Evolutionary conservation across 768 basidiomycete species (phyloP), one percentile per base, ranked within the genome.

Genomic region (Calvatia gigantea): DNA sequence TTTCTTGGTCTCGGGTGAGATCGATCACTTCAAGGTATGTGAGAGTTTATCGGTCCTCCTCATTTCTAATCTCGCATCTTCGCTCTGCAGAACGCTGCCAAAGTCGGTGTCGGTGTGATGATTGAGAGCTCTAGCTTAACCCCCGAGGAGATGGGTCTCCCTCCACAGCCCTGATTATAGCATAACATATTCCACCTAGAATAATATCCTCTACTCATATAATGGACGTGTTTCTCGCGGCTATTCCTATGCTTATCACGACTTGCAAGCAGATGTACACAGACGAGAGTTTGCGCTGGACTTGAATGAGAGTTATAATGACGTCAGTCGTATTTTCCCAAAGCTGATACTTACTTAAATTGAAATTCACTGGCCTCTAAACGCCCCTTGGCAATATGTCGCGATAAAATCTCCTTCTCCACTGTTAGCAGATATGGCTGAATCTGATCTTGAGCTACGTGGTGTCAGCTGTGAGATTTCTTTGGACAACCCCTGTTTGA

Each of bases 101-200:
- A 94, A 73, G 87, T 97, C 57, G 96, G 96, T 58, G 87, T 98
- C 7, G 95, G 95, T 75, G 92, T 98, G 71, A 96, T 94, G 92
- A 92, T 98, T 58, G 95, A 98, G 80, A 89, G 86, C 67, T 83
- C 85, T 33, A 81, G 75, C 59, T 70, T 92, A 73, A 86, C 87
- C 17, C 89, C 87, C 6, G 90, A 92, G 75, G 90, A 92, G 76
- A 89, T 91, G 89, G 80, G 82, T 57, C 75, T 83, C 73, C 71
- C 76, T 53, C 80, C 81, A 65, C 79, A 78, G 60, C 72, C 73
- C 60, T 77, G 77, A 65, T 66, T 61, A 62, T 59, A 48, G 28
- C 33, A 41, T 65, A 67, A 64, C 50, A 27, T 61, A 64, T 67
- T 72, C 64, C 64, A 65, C 37, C 54, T 62, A 61, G 50, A 64